phyloP scores from a whole-genome alignment of 768 basidiomycete species.

The Fistulinella prunicolor region DNA sequence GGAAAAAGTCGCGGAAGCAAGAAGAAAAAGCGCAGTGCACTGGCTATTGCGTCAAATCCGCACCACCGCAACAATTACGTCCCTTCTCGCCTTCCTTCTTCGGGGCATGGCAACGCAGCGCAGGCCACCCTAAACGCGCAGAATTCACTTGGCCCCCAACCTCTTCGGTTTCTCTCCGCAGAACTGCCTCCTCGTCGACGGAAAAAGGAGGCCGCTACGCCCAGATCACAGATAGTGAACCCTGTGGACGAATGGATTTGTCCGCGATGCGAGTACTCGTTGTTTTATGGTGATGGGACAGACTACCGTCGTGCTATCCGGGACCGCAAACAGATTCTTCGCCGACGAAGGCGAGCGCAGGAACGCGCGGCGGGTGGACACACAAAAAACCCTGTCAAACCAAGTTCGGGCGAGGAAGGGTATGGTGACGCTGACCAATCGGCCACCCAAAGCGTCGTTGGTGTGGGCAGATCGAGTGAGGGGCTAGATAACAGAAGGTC shows the following conservation, averaged over 20 bases:
- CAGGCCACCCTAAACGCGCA: slow-evolving; percentile 43
- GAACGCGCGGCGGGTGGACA: slow-evolving; percentile 54
- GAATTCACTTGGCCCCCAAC: slow-evolving; percentile 54
- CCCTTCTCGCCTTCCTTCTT: slow-evolving; percentile 71
- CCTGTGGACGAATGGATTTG: slow-evolving; percentile 92
- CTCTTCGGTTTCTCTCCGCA: slow-evolving; percentile 65
- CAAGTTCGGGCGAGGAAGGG: slow-evolving; percentile 26
- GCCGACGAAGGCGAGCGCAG: slow-evolving; percentile 64
- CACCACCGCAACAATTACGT: slow-evolving; percentile 95
- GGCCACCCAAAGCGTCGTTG: slow-evolving; percentile 1
- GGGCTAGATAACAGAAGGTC: slow-evolving; percentile 9
- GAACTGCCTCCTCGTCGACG: slow-evolving; percentile 54
- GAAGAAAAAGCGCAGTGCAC: slow-evolving; percentile 92
- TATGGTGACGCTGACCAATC: slow-evolving; percentile 15
- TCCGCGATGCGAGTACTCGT: slow-evolving; percentile 86
- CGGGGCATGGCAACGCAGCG: slow-evolving; percentile 38
- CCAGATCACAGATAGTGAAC: slow-evolving; percentile 42
- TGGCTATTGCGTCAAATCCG: slow-evolving; percentile 92
- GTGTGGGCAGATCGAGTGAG: slow-evolving; percentile 9
- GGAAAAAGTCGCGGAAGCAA: slow-evolving; percentile 42
- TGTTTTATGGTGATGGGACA: slow-evolving; percentile 85
- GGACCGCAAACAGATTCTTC: slow-evolving; percentile 76
- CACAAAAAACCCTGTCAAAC: slow-evolving; percentile 21
- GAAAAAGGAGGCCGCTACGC: slow-evolving; percentile 26
- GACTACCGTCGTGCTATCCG: slow-evolving; percentile 63